Percentiles rank a stretch among this genome's conserved stretches.
These are phyloP conservation scores for Auricularia sp. DNA, from an alignment of 768 basidiomycete genomes.

Conservation along the genomic window DNA sequence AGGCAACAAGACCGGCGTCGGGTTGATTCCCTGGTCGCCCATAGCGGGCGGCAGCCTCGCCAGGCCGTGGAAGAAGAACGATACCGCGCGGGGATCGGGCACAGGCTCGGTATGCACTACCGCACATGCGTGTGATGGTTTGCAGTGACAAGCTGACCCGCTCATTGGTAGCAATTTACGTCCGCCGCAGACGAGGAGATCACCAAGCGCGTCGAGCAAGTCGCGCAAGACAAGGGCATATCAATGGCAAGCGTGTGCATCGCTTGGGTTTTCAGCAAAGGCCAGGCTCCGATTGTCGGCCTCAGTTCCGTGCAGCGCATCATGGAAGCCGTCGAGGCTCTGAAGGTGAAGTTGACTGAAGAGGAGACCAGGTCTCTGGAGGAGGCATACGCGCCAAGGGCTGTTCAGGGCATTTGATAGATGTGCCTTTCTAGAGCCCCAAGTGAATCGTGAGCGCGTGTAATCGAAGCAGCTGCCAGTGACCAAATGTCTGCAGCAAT, in stretches of 20 bases:
- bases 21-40: slow-evolving; percentile 15
- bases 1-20: slow-evolving; percentile 9
- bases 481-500: too few relatives aligned
- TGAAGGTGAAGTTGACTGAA: slow-evolving; percentile 37
- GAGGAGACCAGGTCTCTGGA: slow-evolving; percentile 52
- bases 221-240: slow-evolving; percentile 19
- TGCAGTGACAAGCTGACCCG: neutral
- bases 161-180: neutral
- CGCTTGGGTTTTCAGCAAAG: slow-evolving; percentile 21
- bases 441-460: too few relatives aligned
- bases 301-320: neutral
- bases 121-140: too few relatives aligned
- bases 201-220: slow-evolving; percentile 15
- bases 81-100: slow-evolving; percentile 7
- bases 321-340: slow-evolving; percentile 20
- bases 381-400: slow-evolving; percentile 39
- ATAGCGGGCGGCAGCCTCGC: slow-evolving; percentile 11
- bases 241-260: slow-evolving; percentile 26
- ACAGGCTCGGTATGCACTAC: too few relatives aligned
- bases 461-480: too few relatives aligned
- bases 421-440: neutral
- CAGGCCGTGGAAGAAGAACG: slow-evolving; percentile 7
- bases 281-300: neutral
- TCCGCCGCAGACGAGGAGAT: slow-evolving; percentile 12
- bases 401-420: slow-evolving; percentile 25